Evolutionary conservation across 306 rosid species (phyloP).

Genomic region (Lupinus albus): DNA sequence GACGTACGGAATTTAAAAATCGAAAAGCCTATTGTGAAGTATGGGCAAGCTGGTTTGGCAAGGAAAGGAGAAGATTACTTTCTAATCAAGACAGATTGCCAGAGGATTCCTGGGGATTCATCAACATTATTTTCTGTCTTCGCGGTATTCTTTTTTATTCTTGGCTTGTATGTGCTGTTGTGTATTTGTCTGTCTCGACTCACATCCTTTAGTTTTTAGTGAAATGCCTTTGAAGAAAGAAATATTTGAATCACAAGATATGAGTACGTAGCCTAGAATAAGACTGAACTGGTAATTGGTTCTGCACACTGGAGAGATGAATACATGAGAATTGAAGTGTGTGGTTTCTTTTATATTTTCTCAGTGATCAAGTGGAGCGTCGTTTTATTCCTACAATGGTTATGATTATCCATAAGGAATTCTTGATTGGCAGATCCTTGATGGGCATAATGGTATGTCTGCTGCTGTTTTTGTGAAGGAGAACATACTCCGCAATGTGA

Average conservation of each 20-base stretch:
- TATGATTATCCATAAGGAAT: conserved; percentile 51
- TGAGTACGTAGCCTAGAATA: conserved; percentile 8
- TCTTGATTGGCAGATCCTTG: conserved; percentile 74
- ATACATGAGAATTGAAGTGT: conserved; percentile 35
- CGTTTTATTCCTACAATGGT: conserved; percentile 41
- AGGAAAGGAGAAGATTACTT: conserved; percentile 98
- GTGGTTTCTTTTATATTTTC: conserved; percentile 42
- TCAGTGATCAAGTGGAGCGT: conserved; percentile 42
- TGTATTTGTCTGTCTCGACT: conserved; percentile 18
- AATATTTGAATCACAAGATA: not conserved
- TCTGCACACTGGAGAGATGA: conserved; percentile 20
- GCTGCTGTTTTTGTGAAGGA: conserved; percentile 88
- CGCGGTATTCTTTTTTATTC: conserved; percentile 67
- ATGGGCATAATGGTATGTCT: conserved; percentile 88
- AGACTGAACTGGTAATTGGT: conserved; percentile 30
- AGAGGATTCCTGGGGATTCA: conserved; percentile 69
- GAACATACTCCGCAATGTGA: conserved; percentile 62
- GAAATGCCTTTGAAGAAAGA: conserved; percentile 1
- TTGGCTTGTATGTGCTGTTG: not conserved
- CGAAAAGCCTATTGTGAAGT: conserved; percentile 81
- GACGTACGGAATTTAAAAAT: conserved; percentile 80
- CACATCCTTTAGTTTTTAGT: not conserved
- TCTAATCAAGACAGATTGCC: conserved; percentile 80
- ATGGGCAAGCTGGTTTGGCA: conserved; percentile 98
- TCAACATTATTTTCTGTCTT: conserved; percentile 83